Evolutionary conservation across 495 filamentous ascomycete species (phyloP), one percentile per base, ranked within the genome.

Genomic region (Tuber borchii): DNA sequence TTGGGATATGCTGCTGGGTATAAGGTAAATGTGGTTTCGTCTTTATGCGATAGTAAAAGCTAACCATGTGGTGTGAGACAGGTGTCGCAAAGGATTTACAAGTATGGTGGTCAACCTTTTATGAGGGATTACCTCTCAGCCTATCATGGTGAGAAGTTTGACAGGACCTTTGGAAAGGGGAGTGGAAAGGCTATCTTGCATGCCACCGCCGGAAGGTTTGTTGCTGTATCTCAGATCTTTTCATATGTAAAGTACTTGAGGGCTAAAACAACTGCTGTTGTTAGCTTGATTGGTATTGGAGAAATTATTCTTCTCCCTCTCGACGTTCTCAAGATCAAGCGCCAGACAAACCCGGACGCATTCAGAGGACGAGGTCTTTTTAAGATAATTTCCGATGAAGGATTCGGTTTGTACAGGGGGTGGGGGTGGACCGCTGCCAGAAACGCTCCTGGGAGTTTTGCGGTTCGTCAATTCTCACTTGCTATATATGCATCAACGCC

Each of bases 291-390:
- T 82, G 95, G 95, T 83, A 95, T 98, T 79, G 96, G 95, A 80
- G 95, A 99, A 87, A 95, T 99, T 78, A 88, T 99, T 76, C 87
- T 99, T 5, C 88, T 99, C 37, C 95, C 95, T 65, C 89, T 99
- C 45, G 95, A 99, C 81, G 95, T 99, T 19, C 87, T 99, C 39
- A 99, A 99, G 88, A 99, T 99, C 87, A 98, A 98, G 88, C 91
- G 95, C 79, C 95, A 99, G 86, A 99, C 95, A 51, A 99, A 99
- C 88, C 95, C 95, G 45, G 95, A 97, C 82, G 94, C 95, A 68
- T 99, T 99, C 89, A 88, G 94, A 75, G 94, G 95, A 79, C 91
- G 95, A 82, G 96, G 96, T 71, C 87, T 98, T 31, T 88, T 97
- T 83, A 90, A 88, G 84, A 97, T 99, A 73, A 87, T 99, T 76